Conservation (phyloP, 257 asterid genomes). For the Nyctanthes arbortristis region DNA sequence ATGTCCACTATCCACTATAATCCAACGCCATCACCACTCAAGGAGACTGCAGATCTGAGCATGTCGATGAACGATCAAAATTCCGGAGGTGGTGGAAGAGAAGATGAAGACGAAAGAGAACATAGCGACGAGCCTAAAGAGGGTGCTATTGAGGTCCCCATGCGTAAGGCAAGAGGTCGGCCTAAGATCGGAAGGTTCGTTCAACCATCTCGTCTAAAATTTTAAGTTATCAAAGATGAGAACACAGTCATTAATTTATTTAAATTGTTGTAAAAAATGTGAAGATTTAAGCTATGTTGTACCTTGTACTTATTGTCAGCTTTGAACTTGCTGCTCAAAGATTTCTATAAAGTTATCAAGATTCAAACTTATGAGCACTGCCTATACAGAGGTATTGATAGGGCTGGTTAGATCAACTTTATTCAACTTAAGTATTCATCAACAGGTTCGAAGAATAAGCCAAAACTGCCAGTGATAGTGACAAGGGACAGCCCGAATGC, state of each 20-base stretch:
- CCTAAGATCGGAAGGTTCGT: constrained; percentile 7
- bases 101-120: constrained; percentile 12
- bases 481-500: constrained; percentile 23
- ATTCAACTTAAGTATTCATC: background rate
- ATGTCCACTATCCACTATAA: constrained; percentile 4
- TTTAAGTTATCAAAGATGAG: background rate
- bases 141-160: constrained; percentile 11
- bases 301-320: too few relatives aligned
- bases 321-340: too few relatives aligned
- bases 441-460: constrained; percentile 23
- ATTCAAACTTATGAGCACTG: too few relatives aligned
- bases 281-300: too few relatives aligned
- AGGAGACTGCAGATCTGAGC: background rate
- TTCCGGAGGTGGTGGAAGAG: constrained; percentile 5
- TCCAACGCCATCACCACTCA: background rate
- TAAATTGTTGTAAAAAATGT: too few relatives aligned
- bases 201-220: background rate
- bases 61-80: constrained; percentile 1
- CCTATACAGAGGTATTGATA: too few relatives aligned
- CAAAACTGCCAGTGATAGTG: constrained; percentile 19
- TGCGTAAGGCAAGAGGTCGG: constrained; percentile 15
- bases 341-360: too few relatives aligned
- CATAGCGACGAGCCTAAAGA: constrained; percentile 18
- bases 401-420: background rate
- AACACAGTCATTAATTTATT: too few relatives aligned